These are phyloP conservation scores for Ceratocystis eucalypticola DNA, from an alignment of 2,329 filamentous ascomycete species.

Conservation along the genomic window DNA sequence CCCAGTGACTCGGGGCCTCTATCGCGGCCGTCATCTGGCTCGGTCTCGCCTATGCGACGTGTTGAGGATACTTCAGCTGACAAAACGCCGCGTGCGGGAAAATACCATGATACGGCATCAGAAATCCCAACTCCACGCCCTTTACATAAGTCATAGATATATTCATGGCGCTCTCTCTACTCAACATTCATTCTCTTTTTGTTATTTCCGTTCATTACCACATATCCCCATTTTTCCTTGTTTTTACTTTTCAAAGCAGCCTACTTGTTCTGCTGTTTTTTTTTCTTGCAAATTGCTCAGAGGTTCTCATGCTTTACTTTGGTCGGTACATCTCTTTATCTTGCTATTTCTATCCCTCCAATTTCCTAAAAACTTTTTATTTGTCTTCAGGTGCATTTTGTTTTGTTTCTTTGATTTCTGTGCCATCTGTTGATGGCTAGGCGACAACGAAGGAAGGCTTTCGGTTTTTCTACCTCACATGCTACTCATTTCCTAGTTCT, in stretches of 20 bases:
- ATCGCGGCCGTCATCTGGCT: conserved; percentile 11
- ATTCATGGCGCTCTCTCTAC: background rate
- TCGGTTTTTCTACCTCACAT: background rate
- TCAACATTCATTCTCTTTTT: background rate
- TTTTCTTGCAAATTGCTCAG: too few relatives aligned
- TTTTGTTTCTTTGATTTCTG: conserved; percentile 4
- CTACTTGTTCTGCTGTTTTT: too few relatives aligned
- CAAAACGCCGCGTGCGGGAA: conserved; percentile 14
- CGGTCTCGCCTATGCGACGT: background rate
- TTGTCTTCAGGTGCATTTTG: background rate
- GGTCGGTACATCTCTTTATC: background rate
- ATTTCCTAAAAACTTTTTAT: background rate
- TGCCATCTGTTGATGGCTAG: background rate
- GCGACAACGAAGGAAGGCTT: background rate
- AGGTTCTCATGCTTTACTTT: too few relatives aligned
- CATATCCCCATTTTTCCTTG: background rate
- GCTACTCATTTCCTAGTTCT: background rate
- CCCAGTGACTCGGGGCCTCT: background rate
- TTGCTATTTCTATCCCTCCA: background rate
- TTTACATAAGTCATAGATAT: conserved; percentile 7
- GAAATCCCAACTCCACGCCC: conserved; percentile 12
- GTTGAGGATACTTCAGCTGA: conserved; percentile 6
- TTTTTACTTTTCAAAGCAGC: background rate
- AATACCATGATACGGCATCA: background rate
- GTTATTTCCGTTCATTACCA: background rate